Conservation (phyloP, 768 basidiomycete species). For the Lentinus brumalis region DNA sequence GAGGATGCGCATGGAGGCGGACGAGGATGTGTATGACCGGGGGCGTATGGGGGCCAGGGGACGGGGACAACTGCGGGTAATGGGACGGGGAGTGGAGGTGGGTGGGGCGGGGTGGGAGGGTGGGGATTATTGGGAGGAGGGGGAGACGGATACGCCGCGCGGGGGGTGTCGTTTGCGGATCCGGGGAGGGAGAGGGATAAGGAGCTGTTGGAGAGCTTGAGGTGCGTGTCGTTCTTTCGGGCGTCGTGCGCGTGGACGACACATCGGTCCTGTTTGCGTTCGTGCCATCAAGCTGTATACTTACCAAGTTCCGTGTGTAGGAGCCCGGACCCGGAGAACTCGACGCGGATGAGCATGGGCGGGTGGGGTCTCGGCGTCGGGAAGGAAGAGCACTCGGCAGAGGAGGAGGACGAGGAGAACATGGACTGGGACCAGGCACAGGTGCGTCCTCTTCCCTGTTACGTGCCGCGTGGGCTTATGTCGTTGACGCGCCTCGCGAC, state of each 20-base stretch:
- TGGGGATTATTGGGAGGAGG: conserved; percentile 30
- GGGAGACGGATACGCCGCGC: conserved; percentile 58
- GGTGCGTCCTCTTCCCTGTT: conserved; percentile 34
- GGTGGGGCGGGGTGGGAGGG: not conserved
- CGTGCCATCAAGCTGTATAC: not conserved
- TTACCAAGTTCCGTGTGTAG: conserved; percentile 30
- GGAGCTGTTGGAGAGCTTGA: conserved; percentile 57
- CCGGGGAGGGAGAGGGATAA: conserved; percentile 49
- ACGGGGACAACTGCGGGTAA: not conserved
- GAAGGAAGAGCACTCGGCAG: conserved; percentile 48
- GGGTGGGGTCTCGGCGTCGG: conserved; percentile 76
- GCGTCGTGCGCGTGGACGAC: not conserved
- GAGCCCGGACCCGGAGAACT: conserved; percentile 53
- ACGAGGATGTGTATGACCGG: conserved; percentile 15
- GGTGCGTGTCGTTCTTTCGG: conserved; percentile 33
- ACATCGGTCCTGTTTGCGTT: not conserved
- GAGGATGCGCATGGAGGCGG: conserved; percentile 25
- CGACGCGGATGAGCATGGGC: conserved; percentile 52
- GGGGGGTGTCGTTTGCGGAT: conserved; percentile 40
- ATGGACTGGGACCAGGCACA: conserved; percentile 75
- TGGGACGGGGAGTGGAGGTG: not conserved
- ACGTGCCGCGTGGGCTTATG: not conserved
- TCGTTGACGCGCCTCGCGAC: not conserved
- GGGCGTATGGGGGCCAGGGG: conserved; percentile 16
- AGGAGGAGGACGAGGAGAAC: conserved; percentile 46